Evolutionary conservation across 805 yeast genomes (phyloP).

Genomic region (Lachancea waltii): DNA sequence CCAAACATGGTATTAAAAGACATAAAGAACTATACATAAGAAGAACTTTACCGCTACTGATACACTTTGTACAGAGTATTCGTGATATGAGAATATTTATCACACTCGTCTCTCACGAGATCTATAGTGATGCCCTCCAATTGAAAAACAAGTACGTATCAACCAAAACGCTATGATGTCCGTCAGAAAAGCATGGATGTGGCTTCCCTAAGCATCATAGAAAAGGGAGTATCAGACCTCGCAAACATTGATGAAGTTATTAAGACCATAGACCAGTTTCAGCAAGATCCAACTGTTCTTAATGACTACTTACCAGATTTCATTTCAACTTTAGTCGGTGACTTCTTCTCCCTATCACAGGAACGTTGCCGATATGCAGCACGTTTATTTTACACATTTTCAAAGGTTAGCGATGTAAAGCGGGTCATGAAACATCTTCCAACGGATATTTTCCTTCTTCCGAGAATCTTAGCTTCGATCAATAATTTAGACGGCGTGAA

Average conservation of each 20-base stretch:
- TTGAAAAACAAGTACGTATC: too few species aligned
- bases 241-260: conserved; percentile 8
- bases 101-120: too few species aligned
- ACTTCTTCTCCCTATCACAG: too few species aligned
- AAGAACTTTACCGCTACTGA: too few species aligned
- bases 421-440: conserved; percentile 51
- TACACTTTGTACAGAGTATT: too few species aligned
- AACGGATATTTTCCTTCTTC: conserved; percentile 49
- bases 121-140: too few species aligned
- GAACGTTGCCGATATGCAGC: too few species aligned
- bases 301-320: conserved; percentile 10
- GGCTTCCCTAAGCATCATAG: conserved; percentile 10
- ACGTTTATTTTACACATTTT: conserved; percentile 48
- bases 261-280: conserved; percentile 20
- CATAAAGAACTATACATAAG: too few species aligned
- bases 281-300: conserved; percentile 22
- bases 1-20: too few species aligned
- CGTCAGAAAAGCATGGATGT: too few species aligned
- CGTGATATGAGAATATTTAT: too few species aligned
- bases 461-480: conserved; percentile 30
- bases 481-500: conserved; percentile 9
- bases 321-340: conserved; percentile 2
- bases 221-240: conserved; percentile 10
- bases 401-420: conserved; percentile 64
- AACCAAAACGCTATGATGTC: too few species aligned